phyloP scores from a whole-genome alignment of 805 yeast species.

The Pichia rugopelliculosa region DNA sequence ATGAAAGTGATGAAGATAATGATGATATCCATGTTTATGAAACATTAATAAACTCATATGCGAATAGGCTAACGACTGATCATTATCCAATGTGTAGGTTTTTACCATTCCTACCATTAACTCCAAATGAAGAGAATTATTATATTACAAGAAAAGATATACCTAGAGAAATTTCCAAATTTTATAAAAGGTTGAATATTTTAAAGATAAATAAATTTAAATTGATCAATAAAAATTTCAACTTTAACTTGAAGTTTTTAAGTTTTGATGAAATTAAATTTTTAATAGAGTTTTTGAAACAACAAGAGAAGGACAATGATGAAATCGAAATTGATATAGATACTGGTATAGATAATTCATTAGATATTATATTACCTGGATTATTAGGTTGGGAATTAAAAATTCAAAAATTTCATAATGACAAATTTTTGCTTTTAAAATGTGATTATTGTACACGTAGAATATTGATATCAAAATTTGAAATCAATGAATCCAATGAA shows the following conservation, averaged over 20 bases:
- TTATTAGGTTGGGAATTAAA: conserved; percentile 33
- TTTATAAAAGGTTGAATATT: conserved; percentile 12
- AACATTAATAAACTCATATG: conserved; percentile 23
- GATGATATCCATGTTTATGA: conserved; percentile 16
- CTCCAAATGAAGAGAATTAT: conserved; percentile 19
- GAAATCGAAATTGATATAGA: conserved; percentile 5
- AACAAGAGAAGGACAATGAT: conserved; percentile 11
- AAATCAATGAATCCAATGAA: neutral
- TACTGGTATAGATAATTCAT: neutral
- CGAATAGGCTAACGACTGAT: conserved; percentile 19
- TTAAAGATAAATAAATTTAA: conserved; percentile 12
- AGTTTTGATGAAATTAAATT: conserved; percentile 1
- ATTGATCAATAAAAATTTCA: conserved; percentile 11
- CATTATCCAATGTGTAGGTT: conserved; percentile 24
- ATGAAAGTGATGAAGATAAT: conserved; percentile 17
- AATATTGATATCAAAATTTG: conserved; percentile 16
- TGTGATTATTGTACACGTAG: conserved; percentile 33
- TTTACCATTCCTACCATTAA: conserved; percentile 11
- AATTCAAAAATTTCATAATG: conserved; percentile 21
- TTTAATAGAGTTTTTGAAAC: conserved; percentile 5
- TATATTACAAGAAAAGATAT: conserved; percentile 22
- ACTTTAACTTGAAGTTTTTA: neutral
- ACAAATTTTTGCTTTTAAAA: conserved; percentile 22
- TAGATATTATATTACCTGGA: conserved; percentile 11
- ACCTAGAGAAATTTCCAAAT: conserved; percentile 17